Evolutionary conservation across 2,329 filamentous ascomycete species (phyloP).

Genomic region (Nemania bipapillata): DNA sequence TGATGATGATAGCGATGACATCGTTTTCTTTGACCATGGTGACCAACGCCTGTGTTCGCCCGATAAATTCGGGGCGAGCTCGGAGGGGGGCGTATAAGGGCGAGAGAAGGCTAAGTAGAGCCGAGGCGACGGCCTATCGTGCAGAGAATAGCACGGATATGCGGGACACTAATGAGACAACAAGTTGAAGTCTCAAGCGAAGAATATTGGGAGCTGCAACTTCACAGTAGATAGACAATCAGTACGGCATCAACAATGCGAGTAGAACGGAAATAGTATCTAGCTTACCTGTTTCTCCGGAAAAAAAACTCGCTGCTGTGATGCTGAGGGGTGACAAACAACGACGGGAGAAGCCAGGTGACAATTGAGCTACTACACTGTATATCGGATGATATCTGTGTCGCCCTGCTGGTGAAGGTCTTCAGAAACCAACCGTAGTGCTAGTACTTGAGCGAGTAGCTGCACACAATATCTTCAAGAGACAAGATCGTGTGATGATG

Average conservation of each 20-base stretch:
- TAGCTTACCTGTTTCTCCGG: neutral
- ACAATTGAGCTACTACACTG: neutral
- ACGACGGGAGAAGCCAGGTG: neutral
- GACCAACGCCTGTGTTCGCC: slow-evolving; percentile 18
- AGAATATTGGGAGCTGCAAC: neutral
- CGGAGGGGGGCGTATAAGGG: neutral
- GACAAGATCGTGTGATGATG: neutral
- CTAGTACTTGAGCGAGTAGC: neutral
- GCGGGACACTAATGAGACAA: neutral
- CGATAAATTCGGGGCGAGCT: neutral
- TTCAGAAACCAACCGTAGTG: neutral
- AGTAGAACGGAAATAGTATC: neutral
- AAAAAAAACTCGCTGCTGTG: neutral
- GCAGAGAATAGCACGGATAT: neutral
- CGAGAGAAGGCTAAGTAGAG: neutral
- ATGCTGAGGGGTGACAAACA: neutral
- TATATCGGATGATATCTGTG: neutral
- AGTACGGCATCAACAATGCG: neutral
- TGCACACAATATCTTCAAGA: neutral
- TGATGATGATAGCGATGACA: slow-evolving; percentile 75
- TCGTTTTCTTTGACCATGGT: slow-evolving; percentile 72
- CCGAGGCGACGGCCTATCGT: neutral
- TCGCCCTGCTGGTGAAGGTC: neutral
- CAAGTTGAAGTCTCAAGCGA: neutral
- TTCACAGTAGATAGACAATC: neutral